Evolutionary conservation across 2,329 filamentous ascomycete genomes (phyloP), one percentile per base, ranked within the genome.

Genomic region (Capronia americana): DNA sequence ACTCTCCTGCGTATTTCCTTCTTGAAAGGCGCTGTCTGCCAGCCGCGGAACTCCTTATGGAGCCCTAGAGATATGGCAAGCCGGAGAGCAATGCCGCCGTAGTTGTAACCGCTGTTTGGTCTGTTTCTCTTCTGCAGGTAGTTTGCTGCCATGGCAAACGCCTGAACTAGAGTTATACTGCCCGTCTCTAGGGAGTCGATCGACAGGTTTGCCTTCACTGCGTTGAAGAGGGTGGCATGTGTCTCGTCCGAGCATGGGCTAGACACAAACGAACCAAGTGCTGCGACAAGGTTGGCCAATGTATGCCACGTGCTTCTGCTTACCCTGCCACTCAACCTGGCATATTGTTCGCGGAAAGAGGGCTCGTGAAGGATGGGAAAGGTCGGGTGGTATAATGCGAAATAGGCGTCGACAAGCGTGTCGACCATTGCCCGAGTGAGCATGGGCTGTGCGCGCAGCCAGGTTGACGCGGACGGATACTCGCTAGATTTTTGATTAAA

Each of bases 371-470:
- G 69, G 12, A 87, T 79, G 0, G 85, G 84, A 56, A 86, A 87
- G 61, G 83, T 83, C 0, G 85, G 84, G 68, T 87, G 85, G 60
- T 86, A 86, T 80, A 84, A 85, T 24, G 78, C 76, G 62, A 87
- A 87, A 74, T 86, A 87, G 0, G 84, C 84, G 53, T 70, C 64
- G 64, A 70, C 54, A 14, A 70, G 63, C 17, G 41, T 65, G 44
- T 69, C 64, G 6, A 67, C 64, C 8, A 70, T 48, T 23, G 54
- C 53, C 28, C 66, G 69, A 24, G 69, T 70, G 46, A 70, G 48
- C 23, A 69, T 58, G 23, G 67, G 67, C 24, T 65, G 64, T 20
- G 67, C 61, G 14, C 60, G 64, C 8, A 67, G 67, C 64, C 57
- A 65, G 4, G 28, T 53, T 17, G 61, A 41, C 3, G 67, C 55